phyloP scores from a whole-genome alignment of 2,329 filamentous ascomycete species.

The Huntiella decipiens region DNA sequence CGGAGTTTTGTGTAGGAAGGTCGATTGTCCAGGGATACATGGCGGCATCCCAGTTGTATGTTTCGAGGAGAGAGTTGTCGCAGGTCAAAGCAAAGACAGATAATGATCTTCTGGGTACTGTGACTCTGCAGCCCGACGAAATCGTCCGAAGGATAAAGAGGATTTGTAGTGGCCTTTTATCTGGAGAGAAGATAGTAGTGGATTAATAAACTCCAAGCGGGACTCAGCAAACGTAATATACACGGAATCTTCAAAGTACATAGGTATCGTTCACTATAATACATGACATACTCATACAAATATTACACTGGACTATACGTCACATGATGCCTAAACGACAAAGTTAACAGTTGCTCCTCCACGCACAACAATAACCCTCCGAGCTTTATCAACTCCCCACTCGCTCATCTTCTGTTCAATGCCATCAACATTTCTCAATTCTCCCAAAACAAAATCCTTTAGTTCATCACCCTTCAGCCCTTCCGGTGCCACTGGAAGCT shows the following conservation, averaged over 20 bases:
- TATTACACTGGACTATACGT: background rate
- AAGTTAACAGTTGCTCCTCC: constrained; percentile 57
- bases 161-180: background rate
- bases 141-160: background rate
- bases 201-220: background rate
- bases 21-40: background rate
- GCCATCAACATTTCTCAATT: constrained; percentile 41
- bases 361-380: constrained; percentile 45
- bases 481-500: constrained; percentile 34
- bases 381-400: constrained; percentile 27
- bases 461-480: constrained; percentile 20
- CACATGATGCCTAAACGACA: constrained; percentile 27
- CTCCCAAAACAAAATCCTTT: constrained; percentile 39
- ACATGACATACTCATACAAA: background rate
- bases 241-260: background rate
- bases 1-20: constrained; percentile 2
- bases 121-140: background rate
- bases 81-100: background rate
- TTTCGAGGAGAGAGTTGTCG: background rate
- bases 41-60: constrained; percentile 1
- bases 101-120: constrained; percentile 1
- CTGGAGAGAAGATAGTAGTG: background rate
- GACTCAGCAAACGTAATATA: background rate
- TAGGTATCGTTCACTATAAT: background rate
- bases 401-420: constrained; percentile 29